Conservation (phyloP, 2,329 filamentous ascomycete species). For the Lachnellula hyalina region DNA sequence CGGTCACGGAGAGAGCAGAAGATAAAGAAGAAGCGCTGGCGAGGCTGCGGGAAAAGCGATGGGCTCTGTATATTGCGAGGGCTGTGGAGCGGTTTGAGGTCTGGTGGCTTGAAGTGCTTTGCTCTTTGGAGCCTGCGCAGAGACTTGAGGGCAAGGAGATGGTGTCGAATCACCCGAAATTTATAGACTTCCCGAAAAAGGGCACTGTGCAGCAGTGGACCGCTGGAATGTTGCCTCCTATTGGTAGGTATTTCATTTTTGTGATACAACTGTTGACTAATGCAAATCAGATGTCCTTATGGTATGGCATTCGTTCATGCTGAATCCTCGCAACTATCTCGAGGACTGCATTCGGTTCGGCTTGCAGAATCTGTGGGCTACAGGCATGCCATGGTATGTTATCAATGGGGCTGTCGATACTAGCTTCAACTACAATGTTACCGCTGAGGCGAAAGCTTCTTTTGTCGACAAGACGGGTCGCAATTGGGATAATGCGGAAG, state of each 20-base stretch:
- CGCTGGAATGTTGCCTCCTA: constrained; percentile 46
- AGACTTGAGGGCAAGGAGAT: constrained; percentile 20
- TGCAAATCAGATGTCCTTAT: constrained; percentile 58
- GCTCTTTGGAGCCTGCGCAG: constrained; percentile 16
- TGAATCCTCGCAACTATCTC: constrained; percentile 69
- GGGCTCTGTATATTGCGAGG: constrained; percentile 63
- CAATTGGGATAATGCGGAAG: constrained; percentile 55
- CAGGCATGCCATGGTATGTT: constrained; percentile 60
- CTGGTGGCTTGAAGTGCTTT: constrained; percentile 52
- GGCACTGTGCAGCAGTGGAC: constrained; percentile 32
- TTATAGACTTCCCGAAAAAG: constrained; percentile 13
- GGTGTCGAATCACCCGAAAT: constrained; percentile 15
- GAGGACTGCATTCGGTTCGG: constrained; percentile 65
- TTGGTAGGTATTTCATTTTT: constrained; percentile 47
- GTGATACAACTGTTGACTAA: neutral
- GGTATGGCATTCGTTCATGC: constrained; percentile 75
- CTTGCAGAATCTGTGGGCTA: constrained; percentile 50
- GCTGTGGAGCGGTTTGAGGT: constrained; percentile 62
- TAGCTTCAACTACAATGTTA: constrained; percentile 51
- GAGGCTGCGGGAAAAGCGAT: constrained; percentile 64
- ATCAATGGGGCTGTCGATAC: constrained; percentile 54
- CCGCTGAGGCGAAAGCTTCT: constrained; percentile 36
- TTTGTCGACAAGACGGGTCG: constrained; percentile 47
- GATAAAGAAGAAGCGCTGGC: constrained; percentile 41
- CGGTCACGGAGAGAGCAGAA: constrained; percentile 30